phyloP scores from a whole-genome alignment of 306 rosid genomes.

The Phaseolus lunatus region DNA sequence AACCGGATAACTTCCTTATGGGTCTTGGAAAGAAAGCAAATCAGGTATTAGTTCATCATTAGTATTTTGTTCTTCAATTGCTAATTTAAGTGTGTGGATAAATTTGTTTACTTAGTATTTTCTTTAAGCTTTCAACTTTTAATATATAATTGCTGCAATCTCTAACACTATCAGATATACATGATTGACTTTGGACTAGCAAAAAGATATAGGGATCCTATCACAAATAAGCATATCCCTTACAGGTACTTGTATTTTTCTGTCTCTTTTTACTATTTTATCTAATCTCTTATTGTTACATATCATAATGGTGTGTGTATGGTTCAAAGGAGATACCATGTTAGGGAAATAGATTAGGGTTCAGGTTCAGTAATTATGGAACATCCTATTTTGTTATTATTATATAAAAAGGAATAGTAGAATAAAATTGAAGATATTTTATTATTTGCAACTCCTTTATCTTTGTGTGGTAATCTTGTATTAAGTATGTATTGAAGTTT shows the following conservation, averaged over 20 bases:
- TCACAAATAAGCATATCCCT: constrained; percentile 73
- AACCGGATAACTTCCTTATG: constrained; percentile 96
- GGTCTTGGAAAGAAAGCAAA: constrained; percentile 95
- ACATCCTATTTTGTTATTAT: too few species aligned
- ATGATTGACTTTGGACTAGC: constrained; percentile 86
- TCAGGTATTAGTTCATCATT: constrained; percentile 60
- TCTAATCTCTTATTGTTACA: constrained; percentile 24
- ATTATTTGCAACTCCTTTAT: too few species aligned
- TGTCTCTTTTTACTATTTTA: background rate
- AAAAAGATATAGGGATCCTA: constrained; percentile 68
- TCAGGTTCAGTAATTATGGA: too few species aligned
- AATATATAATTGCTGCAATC: constrained; percentile 12
- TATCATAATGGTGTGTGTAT: too few species aligned
- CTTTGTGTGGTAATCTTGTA: too few species aligned
- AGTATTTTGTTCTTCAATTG: constrained; percentile 11
- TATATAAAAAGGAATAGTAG: too few species aligned
- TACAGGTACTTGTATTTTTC: constrained; percentile 58
- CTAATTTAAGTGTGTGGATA: background rate
- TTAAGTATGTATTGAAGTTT: too few species aligned
- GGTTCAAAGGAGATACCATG: too few species aligned
- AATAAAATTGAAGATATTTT: too few species aligned
- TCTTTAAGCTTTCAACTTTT: constrained; percentile 17
- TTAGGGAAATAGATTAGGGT: background rate
- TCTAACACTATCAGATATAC: constrained; percentile 57
- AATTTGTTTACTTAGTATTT: constrained; percentile 13